Conservation (phyloP, 257 asterid genomes). For the Ehretia macrophylla region DNA sequence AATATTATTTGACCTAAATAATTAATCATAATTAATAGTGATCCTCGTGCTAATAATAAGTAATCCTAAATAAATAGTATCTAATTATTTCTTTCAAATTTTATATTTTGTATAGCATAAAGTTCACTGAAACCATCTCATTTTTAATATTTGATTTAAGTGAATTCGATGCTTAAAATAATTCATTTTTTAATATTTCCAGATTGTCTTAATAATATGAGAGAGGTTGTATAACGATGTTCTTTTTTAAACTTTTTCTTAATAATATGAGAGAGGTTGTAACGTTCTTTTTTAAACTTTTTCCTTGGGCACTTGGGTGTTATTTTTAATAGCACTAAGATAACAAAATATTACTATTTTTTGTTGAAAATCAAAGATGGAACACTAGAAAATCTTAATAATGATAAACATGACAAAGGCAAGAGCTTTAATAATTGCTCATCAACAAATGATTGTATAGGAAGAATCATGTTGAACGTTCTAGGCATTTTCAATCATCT, state of each 20-base stretch:
- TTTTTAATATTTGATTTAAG: conserved; percentile 13
- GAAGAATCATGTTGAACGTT: conserved; percentile 18
- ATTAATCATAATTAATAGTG: too few relatives aligned
- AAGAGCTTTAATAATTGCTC: conserved; percentile 5
- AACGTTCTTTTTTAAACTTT: background rate
- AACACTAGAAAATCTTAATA: conserved; percentile 10
- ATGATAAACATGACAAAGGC: conserved; percentile 7
- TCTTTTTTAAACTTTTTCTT: too few relatives aligned
- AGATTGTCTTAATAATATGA: too few relatives aligned
- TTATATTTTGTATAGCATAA: too few relatives aligned
- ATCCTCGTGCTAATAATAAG: conserved; percentile 18
- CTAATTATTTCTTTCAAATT: too few relatives aligned
- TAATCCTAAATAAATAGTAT: conserved; percentile 3
- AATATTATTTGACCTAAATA: too few relatives aligned
- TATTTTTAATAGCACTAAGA: conserved; percentile 12
- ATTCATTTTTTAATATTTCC: background rate
- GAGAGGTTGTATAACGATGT: too few relatives aligned
- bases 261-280: background rate
- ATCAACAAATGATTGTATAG: conserved; percentile 20
- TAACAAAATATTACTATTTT: conserved; percentile 14
- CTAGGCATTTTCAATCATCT: conserved; percentile 18
- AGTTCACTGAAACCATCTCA: background rate
- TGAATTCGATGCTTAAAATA: conserved; percentile 3
- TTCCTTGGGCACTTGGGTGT: background rate
- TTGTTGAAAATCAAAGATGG: too few relatives aligned